Evolutionary conservation across 2,329 filamentous ascomycete species (phyloP), one percentile per base, ranked within the genome.

Genomic region (Ascosphaera aggregata): DNA sequence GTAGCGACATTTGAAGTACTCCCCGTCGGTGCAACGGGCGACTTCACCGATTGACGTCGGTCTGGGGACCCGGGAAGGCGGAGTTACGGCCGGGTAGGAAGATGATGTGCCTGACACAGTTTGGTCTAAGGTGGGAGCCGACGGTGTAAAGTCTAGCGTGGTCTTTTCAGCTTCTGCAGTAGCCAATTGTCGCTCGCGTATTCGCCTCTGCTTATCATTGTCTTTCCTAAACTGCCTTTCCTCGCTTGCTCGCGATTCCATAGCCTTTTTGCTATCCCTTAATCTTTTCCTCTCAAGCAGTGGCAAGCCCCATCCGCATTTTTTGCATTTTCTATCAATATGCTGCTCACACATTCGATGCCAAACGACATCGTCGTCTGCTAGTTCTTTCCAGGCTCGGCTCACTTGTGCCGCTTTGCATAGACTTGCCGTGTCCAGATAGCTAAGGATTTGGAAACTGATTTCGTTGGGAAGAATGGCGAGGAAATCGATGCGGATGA

Each of bases 301-400:
- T 13, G 89, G 89, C 43, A 98, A 59, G 2, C 89, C 89, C 82
- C 85, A 95, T 18, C 89, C 86, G 53, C 89, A 98, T 53, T 89
- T 92, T 43, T 75, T 85, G 56, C 85, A 94, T 54, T 92, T 92
- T 43, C 82, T 67, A 54, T 91, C 81, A 48, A 94, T 91, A 55
- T 93, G 85, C 53, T 95, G 86, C 56, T 93, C 84, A 54, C 89
- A 98, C 85, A 95, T 94, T 45, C 77, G 79, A 53, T 94, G 80
- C 89, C 89, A 98, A 3, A 98, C 86, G 7, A 92, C 79, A 55
- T 98, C 86, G 52, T 94, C 86, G 49, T 95, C 89, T n/a, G 89
- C 86, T 32, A 98, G 63, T 41, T 71, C 71, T 44, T 81, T 71
- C 89, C 89, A 98, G 48, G 76, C 69, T 42, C 75, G 72, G 54